Base-by-base conservation (phyloP, 176 grass and related monocot species). In the Oryza longistaminata region DNA sequence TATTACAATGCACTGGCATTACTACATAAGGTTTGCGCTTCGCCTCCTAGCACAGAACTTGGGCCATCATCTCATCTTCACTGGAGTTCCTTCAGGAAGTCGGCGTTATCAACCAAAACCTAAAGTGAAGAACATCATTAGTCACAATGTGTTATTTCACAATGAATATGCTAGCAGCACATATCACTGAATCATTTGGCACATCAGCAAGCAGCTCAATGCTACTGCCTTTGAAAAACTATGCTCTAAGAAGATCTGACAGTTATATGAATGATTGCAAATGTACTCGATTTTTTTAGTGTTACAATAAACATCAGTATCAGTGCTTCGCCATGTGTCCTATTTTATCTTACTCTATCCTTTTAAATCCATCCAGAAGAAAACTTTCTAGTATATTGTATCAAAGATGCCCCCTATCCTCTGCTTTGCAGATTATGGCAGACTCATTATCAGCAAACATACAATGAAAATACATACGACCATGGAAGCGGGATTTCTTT, bases 81-180 rank as follows among this genome's bases (percentile, higher is more conserved):
- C 55, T 86, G 82, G 9, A 95, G 91, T 77, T 98, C 95, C 80
- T 93, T 93, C 53, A 95, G 93, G 80, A 95, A 95, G 90, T 98
- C 95, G 0, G 77, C 7, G 2, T 93, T 73, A 64, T 98, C 93
- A 35, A 98, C 95, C 68, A 98, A 33, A 90, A 95, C 93, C 95
- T 98, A 82, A 12, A 80, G 42, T 5, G 13, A 69, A 70, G 26
- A 73, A 77, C 17, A 81, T 68, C 58, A 79, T 65, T 5, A 53
- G 31, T 46, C 31, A 93, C 3, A 68, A 24, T 9, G 83, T 69
- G 21, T 79, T 0, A 25, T 66, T 71, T n/a, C 43, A 50, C 11
- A 73, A 29, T 10, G 22, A 78, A 44, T 66, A 40, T 58, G 44
- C 14, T 19, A 24, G 70, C n/a, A 44, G 39, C 11, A 55, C 27